Conservation (phyloP, 1,284 basidiomycete species). For the Irpex sp. region DNA sequence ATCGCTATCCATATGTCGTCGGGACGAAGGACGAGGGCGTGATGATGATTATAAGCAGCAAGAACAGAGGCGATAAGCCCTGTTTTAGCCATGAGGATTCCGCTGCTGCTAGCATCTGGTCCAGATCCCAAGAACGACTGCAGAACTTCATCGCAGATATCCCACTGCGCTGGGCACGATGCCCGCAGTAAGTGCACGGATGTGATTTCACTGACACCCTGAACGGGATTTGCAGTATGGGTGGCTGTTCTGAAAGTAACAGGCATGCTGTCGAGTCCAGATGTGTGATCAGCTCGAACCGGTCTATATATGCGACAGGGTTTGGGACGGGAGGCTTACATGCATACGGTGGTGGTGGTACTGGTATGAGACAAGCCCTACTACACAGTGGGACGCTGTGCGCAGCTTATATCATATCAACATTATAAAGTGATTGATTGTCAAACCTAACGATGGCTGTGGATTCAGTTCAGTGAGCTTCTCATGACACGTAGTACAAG, state of each 20-base stretch:
- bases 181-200: not conserved
- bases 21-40: constrained; percentile 33
- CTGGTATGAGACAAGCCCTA: too few species aligned
- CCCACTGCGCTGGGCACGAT: constrained; percentile 3
- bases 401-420: too few species aligned
- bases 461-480: too few species aligned
- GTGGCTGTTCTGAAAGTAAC: constrained; percentile 14
- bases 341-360: too few species aligned
- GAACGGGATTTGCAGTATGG: not conserved
- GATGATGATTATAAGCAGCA: constrained; percentile 36
- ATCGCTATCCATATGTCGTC: constrained; percentile 46
- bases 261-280: constrained; percentile 9
- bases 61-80: constrained; percentile 32
- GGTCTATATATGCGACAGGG: too few species aligned
- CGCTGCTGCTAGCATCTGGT: not conserved
- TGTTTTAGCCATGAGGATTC: constrained; percentile 19
- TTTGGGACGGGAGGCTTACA: too few species aligned
- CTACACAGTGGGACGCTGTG: too few species aligned
- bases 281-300: too few species aligned
- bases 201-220: not conserved
- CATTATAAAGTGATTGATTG: too few species aligned
- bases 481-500: too few species aligned
- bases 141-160: constrained; percentile 10
- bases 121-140: constrained; percentile 14
- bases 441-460: too few species aligned